Evolutionary conservation across 2,329 filamentous ascomycete species (phyloP).

Genomic region (Ascochyta clinopodiicola): DNA sequence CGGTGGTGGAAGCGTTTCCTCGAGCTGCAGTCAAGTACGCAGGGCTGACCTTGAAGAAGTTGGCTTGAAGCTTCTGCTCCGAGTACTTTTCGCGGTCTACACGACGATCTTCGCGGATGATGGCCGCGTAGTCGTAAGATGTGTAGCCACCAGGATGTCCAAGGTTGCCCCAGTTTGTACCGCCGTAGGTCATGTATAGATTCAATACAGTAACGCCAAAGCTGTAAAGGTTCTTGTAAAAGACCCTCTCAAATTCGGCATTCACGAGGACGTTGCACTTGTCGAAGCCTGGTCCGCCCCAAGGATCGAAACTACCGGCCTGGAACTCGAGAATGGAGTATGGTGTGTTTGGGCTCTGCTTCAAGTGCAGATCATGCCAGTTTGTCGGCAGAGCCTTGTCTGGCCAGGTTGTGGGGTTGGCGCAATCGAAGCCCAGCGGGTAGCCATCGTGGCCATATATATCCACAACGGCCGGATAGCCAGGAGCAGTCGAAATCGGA

Average conservation of each 20-base stretch:
- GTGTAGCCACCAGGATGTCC: constrained; percentile 66
- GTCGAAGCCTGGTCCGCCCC: constrained; percentile 74
- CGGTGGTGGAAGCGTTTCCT: constrained; percentile 37
- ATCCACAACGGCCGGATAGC: constrained; percentile 63
- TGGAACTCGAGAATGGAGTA: constrained; percentile 73
- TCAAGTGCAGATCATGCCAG: constrained; percentile 61
- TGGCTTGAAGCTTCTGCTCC: constrained; percentile 77
- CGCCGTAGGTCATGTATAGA: constrained; percentile 79
- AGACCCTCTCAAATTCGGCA: constrained; percentile 77
- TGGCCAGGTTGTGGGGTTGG: constrained; percentile 68
- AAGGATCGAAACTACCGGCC: constrained; percentile 75
- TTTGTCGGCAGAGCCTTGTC: constrained; percentile 61
- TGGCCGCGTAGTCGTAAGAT: constrained; percentile 66
- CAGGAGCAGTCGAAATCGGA: constrained; percentile 51
- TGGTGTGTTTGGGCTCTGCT: constrained; percentile 69
- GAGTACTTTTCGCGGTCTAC: constrained; percentile 78
- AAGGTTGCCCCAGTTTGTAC: constrained; percentile 79
- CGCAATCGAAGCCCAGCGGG: constrained; percentile 61
- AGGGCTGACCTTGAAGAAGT: constrained; percentile 76
- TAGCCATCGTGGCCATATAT: constrained; percentile 69
- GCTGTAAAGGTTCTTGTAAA: constrained; percentile 77
- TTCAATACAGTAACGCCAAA: constrained; percentile 73
- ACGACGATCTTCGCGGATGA: constrained; percentile 72
- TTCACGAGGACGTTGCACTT: constrained; percentile 71
- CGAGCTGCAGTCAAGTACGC: constrained; percentile 65